phyloP scores from a whole-genome alignment of 1,139 yeast genomes.

The Taphrina populina region DNA sequence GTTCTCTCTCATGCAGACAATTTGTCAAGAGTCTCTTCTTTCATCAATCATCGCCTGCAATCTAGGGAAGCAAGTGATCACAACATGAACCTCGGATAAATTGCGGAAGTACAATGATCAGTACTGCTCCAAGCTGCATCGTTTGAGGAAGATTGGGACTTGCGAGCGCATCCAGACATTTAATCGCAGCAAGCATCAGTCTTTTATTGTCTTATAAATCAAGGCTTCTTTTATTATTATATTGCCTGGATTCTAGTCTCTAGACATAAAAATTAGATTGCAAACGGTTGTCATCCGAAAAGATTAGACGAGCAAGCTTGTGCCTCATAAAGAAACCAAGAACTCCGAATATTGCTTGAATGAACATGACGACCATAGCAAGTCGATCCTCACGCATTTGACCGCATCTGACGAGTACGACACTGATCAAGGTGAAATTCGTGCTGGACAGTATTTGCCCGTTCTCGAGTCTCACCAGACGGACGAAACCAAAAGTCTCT shows the following conservation, averaged over 20 bases:
- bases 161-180: too few species aligned
- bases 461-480: slow-evolving; percentile 48
- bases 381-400: slow-evolving; percentile 81
- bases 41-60: too few species aligned
- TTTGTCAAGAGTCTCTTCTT: not conserved
- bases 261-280: slow-evolving; percentile 16
- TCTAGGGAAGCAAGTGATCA: too few species aligned
- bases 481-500: slow-evolving; percentile 54
- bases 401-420: slow-evolving; percentile 79
- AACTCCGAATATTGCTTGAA: slow-evolving; percentile 68
- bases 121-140: too few species aligned
- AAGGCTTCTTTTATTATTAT: not conserved
- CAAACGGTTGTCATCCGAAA: slow-evolving; percentile 75
- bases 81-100: too few species aligned
- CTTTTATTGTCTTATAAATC: too few species aligned
- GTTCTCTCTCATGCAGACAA: slow-evolving; percentile 14
- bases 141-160: too few species aligned
- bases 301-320: slow-evolving; percentile 77
- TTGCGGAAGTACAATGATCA: too few species aligned
- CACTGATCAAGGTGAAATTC: slow-evolving; percentile 82
- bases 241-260: not conserved
- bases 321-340: slow-evolving; percentile 72
- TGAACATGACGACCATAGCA: slow-evolving; percentile 57
- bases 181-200: too few species aligned
- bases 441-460: slow-evolving; percentile 55